Conservation (phyloP, 2,329 filamentous ascomycete species). For the Clonostachys sp. region DNA sequence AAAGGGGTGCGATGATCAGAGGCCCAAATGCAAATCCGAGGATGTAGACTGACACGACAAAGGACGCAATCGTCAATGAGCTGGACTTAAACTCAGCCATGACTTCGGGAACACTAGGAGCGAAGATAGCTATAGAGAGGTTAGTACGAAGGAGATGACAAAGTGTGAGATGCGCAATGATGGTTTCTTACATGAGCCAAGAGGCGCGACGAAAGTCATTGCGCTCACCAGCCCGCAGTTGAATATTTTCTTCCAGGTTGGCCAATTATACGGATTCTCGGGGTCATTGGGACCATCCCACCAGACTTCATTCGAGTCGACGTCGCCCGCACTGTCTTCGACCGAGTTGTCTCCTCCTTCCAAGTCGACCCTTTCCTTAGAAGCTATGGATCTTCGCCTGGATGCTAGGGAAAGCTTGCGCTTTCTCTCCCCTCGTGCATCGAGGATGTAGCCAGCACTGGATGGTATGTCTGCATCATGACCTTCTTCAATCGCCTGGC, state of each 20-base stretch:
- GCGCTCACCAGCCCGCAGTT: background rate
- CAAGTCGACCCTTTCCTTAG: too few relatives aligned
- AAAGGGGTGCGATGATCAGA: slow-evolving; percentile 44
- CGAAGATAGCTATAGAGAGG: background rate
- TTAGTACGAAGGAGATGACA: background rate
- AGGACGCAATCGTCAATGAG: slow-evolving; percentile 37
- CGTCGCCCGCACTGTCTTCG: background rate
- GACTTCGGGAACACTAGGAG: slow-evolving; percentile 20
- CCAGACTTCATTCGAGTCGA: background rate
- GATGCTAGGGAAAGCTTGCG: too few relatives aligned
- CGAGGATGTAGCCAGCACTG: too few relatives aligned
- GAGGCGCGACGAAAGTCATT: background rate
- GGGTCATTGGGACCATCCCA: background rate
- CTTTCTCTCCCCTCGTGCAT: too few relatives aligned
- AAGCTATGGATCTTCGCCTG: too few relatives aligned
- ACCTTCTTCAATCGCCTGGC: too few relatives aligned
- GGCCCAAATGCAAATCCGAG: slow-evolving; percentile 49
- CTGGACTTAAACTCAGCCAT: slow-evolving; percentile 43
- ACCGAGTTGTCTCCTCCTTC: too few relatives aligned
- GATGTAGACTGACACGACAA: slow-evolving; percentile 30
- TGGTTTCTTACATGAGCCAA: background rate
- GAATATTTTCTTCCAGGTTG: background rate
- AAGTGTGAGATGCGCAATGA: background rate
- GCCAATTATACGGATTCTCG: background rate
- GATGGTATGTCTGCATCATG: too few relatives aligned